Conservation (phyloP, 2,329 filamentous ascomycete species). For the Coniella vitis region DNA sequence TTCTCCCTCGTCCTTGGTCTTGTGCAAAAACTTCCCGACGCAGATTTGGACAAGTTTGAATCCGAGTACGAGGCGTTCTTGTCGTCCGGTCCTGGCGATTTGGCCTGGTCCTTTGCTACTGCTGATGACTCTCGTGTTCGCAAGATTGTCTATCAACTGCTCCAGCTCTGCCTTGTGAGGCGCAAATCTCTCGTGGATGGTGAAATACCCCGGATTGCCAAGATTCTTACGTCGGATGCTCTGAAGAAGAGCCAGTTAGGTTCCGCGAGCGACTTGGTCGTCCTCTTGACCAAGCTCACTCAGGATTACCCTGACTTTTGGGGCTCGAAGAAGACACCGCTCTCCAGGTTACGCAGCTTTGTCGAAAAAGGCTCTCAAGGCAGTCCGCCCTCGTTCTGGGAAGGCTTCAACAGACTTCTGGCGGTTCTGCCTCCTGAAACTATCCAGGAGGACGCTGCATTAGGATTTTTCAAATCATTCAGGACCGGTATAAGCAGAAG, state of each 20-base stretch:
- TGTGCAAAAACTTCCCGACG: slow-evolving; percentile 38
- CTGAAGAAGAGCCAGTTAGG: slow-evolving; percentile 66
- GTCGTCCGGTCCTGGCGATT: slow-evolving; percentile 41
- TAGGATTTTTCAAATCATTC: slow-evolving; percentile 59
- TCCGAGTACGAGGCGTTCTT: slow-evolving; percentile 61
- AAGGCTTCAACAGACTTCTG: slow-evolving; percentile 56
- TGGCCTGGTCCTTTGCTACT: slow-evolving; percentile 60
- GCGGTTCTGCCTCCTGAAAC: slow-evolving; percentile 47
- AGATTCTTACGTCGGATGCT: slow-evolving; percentile 63
- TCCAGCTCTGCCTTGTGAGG: slow-evolving; percentile 41
- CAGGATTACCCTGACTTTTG: slow-evolving; percentile 61
- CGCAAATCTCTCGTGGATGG: slow-evolving; percentile 39
- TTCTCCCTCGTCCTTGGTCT: slow-evolving; percentile 49
- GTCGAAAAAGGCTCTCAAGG: slow-evolving; percentile 79
- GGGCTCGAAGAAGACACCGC: slow-evolving; percentile 56
- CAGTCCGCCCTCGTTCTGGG: slow-evolving; percentile 69
- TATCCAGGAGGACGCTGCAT: slow-evolving; percentile 41
- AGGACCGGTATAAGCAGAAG: slow-evolving; percentile 64
- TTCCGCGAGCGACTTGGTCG: slow-evolving; percentile 66
- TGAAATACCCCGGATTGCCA: slow-evolving; percentile 45
- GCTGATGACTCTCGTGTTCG: slow-evolving; percentile 51
- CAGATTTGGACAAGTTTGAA: slow-evolving; percentile 53
- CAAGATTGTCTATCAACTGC: slow-evolving; percentile 43
- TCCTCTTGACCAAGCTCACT: slow-evolving; percentile 61
- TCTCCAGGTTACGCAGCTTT: slow-evolving; percentile 59